A percentile compares a stretch with the other conserved stretches of the same genome.
Conservation (phyloP, 2,329 filamentous ascomycete genomes). For the Lachnellula cervina region DNA sequence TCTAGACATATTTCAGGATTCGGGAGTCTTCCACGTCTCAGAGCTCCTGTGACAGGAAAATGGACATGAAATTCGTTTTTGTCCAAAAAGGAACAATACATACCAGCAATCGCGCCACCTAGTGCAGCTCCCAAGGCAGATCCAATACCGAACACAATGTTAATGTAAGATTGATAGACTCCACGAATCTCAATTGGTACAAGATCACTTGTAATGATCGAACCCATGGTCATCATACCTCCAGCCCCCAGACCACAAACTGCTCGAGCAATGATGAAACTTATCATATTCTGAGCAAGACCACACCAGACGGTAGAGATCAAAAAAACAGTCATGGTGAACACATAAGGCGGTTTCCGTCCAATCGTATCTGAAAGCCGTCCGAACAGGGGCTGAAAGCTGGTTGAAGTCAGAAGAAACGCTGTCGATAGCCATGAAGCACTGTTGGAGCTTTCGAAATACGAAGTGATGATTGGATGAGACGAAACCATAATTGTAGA, state of each 20-base stretch:
- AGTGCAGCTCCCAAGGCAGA: slow-evolving; percentile 60
- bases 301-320: slow-evolving; percentile 66
- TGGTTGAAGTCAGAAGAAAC: slow-evolving; percentile 71
- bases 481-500: slow-evolving; percentile 76
- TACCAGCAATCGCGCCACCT: slow-evolving; percentile 61
- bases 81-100: too few relatives aligned
- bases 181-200: slow-evolving; percentile 64
- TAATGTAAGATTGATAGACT: slow-evolving; percentile 67
- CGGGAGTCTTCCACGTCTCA: too few relatives aligned
- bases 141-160: slow-evolving; percentile 57
- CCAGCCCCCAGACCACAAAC: slow-evolving; percentile 70
- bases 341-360: slow-evolving; percentile 61
- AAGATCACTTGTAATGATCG: slow-evolving; percentile 67
- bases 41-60: too few relatives aligned
- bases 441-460: slow-evolving; percentile 71
- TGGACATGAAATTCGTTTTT: too few relatives aligned
- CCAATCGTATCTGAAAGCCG: slow-evolving; percentile 71
- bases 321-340: slow-evolving; percentile 57
- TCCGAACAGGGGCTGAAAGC: slow-evolving; percentile 70
- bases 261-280: slow-evolving; percentile 65
- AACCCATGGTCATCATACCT: slow-evolving; percentile 63
- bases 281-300: slow-evolving; percentile 60
- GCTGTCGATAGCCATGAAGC: slow-evolving; percentile 80
- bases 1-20: too few relatives aligned
- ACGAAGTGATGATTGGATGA: slow-evolving; percentile 76